phyloP scores from a whole-genome alignment of 495 filamentous ascomycete species.

The Platismatia glauca region DNA sequence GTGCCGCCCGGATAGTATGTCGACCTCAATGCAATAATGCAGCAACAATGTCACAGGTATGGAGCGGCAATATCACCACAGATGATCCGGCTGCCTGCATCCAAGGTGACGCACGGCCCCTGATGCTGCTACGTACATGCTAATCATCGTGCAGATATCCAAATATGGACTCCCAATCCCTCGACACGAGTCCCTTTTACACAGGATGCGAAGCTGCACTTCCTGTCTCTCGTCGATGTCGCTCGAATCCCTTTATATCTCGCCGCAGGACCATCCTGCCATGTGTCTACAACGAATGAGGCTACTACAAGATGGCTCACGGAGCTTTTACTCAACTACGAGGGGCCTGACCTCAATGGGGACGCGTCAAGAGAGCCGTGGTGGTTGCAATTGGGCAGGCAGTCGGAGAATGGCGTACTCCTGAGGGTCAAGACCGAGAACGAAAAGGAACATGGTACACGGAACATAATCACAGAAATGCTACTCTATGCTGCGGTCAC shows the following conservation, averaged over 20 bases:
- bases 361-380: constrained; percentile 23
- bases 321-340: constrained; percentile 18
- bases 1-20: not conserved
- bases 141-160: constrained; percentile 11
- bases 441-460: constrained; percentile 8
- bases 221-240: constrained; percentile 41
- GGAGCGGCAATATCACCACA: constrained; percentile 13
- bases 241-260: constrained; percentile 41
- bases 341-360: constrained; percentile 27
- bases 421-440: constrained; percentile 13
- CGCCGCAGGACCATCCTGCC: constrained; percentile 42
- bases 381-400: constrained; percentile 8
- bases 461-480: constrained; percentile 39
- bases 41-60: constrained; percentile 8
- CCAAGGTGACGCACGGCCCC: not conserved
- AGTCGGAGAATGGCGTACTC: constrained; percentile 23
- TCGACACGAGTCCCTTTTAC: constrained; percentile 6
- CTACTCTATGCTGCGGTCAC: constrained; percentile 40
- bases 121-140: not conserved
- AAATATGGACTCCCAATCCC: not conserved
- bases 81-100: constrained; percentile 3
- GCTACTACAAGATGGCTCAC: constrained; percentile 37
- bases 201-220: constrained; percentile 31
- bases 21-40: not conserved
- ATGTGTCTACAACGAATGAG: constrained; percentile 34